Conservation (phyloP, 2,329 filamentous ascomycete species). For the Paramyrothecium roridum region DNA sequence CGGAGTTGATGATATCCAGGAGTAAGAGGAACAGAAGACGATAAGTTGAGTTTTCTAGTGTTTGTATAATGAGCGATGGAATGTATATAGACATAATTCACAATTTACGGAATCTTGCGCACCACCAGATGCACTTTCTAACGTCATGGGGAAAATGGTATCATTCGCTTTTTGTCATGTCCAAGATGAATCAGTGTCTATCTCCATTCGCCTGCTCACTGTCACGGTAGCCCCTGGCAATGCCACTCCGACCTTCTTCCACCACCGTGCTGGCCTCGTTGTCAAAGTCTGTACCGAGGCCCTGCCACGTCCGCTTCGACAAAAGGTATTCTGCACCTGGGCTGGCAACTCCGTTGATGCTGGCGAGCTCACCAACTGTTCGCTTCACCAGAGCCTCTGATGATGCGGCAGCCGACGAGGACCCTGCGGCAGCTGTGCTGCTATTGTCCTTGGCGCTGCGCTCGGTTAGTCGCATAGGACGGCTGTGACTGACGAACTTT, state of each 20-base stretch:
- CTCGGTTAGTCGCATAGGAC: slow-evolving; percentile 62
- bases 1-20: no score
- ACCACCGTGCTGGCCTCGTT: slow-evolving; percentile 62
- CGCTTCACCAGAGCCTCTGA: slow-evolving; percentile 54
- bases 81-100: no score
- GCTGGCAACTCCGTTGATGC: slow-evolving; percentile 82
- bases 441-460: slow-evolving; percentile 9
- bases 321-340: slow-evolving; percentile 86
- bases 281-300: slow-evolving; percentile 82
- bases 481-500: slow-evolving; percentile 72
- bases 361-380: slow-evolving; percentile 64
- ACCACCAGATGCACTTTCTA: no score
- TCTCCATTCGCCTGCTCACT: slow-evolving; percentile 46
- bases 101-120: no score
- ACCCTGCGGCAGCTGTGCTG: slow-evolving; percentile 4
- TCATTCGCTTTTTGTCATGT: neutral
- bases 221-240: slow-evolving; percentile 84
- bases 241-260: slow-evolving; percentile 82
- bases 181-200: slow-evolving; percentile 20
- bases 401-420: slow-evolving; percentile 5
- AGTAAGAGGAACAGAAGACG: no score
- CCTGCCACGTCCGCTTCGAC: slow-evolving; percentile 84
- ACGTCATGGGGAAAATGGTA: neutral
- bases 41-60: no score
- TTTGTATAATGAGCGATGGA: no score